Percentiles rank a stretch among this genome's conserved stretches.
These are phyloP conservation scores for Fusarium sp. DNA, from an alignment of 2,329 filamentous ascomycete species.

Conservation along the genomic window DNA sequence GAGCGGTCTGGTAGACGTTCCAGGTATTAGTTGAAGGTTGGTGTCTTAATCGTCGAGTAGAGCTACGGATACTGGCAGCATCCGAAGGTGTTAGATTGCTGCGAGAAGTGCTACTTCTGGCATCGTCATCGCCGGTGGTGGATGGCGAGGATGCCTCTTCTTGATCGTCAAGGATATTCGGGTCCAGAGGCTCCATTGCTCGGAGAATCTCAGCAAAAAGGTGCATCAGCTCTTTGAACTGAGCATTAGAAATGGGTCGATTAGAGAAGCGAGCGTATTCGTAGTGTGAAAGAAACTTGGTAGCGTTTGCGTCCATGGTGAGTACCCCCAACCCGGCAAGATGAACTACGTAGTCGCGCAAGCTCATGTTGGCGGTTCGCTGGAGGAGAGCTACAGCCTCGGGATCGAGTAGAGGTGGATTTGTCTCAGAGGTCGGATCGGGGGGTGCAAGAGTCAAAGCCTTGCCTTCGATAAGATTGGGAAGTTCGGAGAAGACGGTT, in stretches of 20 bases:
- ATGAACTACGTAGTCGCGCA: constrained; percentile 82
- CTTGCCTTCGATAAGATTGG: constrained; percentile 90
- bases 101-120: constrained; percentile 54
- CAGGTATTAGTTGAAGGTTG: constrained; percentile 58
- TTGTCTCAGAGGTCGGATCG: constrained; percentile 53
- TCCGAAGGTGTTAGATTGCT: constrained; percentile 46
- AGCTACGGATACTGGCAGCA: constrained; percentile 49
- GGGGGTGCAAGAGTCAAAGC: constrained; percentile 85
- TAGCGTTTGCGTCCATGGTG: constrained; percentile 56
- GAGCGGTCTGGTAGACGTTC: constrained; percentile 62
- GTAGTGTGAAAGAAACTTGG: constrained; percentile 78
- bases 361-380: constrained; percentile 74
- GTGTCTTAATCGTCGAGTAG: constrained; percentile 48
- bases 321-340: constrained; percentile 75
- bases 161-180: constrained; percentile 58
- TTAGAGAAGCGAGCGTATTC: constrained; percentile 87
- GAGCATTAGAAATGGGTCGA: constrained; percentile 71
- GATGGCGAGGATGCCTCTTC: constrained; percentile 47
- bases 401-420: constrained; percentile 66
- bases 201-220: constrained; percentile 84
- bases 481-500: constrained; percentile 83
- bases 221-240: constrained; percentile 84
- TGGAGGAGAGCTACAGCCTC: constrained; percentile 78
- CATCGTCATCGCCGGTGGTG: constrained; percentile 60
- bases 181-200: constrained; percentile 74